phyloP scores from a whole-genome alignment of 2,329 filamentous ascomycete genomes.

The Penicillium sp. region DNA sequence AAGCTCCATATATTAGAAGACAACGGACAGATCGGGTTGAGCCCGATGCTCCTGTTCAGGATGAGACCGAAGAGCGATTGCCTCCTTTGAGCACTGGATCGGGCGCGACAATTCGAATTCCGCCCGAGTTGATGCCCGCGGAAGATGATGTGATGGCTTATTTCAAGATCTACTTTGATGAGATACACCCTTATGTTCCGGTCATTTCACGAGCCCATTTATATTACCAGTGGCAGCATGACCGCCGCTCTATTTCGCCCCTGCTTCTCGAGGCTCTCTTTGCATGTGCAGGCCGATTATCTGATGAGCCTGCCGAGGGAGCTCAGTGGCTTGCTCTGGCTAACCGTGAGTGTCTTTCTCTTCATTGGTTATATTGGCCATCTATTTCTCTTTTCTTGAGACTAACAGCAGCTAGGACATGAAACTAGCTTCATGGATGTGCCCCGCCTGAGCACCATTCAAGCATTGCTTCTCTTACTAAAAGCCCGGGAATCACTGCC shows the following conservation, averaged over 20 bases:
- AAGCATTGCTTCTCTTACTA: conserved; percentile 81
- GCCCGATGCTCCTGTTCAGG: conserved; percentile 58
- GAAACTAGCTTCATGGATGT: conserved; percentile 93
- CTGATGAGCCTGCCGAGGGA: conserved; percentile 80
- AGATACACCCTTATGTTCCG: conserved; percentile 91
- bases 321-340: conserved; percentile 92
- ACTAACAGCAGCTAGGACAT: conserved; percentile 63
- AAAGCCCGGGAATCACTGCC: conserved; percentile 92
- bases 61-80: conserved; percentile 71
- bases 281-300: conserved; percentile 80
- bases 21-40: conserved; percentile 55
- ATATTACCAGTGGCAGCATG: conserved; percentile 85
- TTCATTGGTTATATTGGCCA: not conserved
- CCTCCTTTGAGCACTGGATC: conserved; percentile 69
- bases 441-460: conserved; percentile 85
- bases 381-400: conserved; percentile 3
- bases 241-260: conserved; percentile 82
- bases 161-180: conserved; percentile 85
- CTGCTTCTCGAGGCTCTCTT: conserved; percentile 88
- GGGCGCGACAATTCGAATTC: conserved; percentile 81
- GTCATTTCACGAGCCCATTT: conserved; percentile 81
- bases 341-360: conserved; percentile 61
- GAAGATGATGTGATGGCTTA: conserved; percentile 80
- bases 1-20: conserved; percentile 81
- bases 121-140: conserved; percentile 87